Evolutionary conservation across 139 green algal genomes (phyloP).

Genomic region (Spirogloea muscicola): DNA sequence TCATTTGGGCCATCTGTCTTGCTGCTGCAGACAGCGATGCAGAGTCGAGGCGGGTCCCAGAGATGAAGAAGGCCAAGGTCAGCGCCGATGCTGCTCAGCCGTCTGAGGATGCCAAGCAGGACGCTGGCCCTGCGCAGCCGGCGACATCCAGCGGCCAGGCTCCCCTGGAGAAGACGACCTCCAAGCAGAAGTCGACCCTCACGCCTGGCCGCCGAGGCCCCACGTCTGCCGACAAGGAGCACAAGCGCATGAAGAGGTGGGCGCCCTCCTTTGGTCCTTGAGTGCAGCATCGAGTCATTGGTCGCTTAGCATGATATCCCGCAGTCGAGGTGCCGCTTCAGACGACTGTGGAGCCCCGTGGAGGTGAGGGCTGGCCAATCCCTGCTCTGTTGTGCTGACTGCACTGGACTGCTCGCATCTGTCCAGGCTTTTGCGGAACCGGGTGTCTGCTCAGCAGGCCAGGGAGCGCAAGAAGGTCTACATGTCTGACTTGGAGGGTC

Average conservation of each 20-base stretch:
- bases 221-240: conserved; percentile 6
- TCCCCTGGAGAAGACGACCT: not conserved
- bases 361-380: too few species aligned
- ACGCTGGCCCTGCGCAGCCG: not conserved
- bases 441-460: conserved; percentile 79
- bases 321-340: too few species aligned
- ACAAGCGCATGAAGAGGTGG: conserved; percentile 20
- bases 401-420: too few species aligned
- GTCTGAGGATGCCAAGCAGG: not conserved
- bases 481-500: conserved; percentile 61
- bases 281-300: too few species aligned
- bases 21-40: conserved; percentile 22
- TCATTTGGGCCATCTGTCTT: too few species aligned
- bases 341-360: too few species aligned
- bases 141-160: not conserved
- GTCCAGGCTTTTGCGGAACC: conserved; percentile 70
- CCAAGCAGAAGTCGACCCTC: too few species aligned
- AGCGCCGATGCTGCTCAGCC: not conserved
- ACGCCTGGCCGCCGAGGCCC: too few species aligned
- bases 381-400: too few species aligned
- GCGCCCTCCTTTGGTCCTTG: too few species aligned
- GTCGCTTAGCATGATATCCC: too few species aligned
- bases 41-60: not conserved
- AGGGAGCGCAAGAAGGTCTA: conserved; percentile 80
- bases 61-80: conserved; percentile 29